Conservation (phyloP, 495 filamentous ascomycete genomes). For the Neurospora sp. region DNA sequence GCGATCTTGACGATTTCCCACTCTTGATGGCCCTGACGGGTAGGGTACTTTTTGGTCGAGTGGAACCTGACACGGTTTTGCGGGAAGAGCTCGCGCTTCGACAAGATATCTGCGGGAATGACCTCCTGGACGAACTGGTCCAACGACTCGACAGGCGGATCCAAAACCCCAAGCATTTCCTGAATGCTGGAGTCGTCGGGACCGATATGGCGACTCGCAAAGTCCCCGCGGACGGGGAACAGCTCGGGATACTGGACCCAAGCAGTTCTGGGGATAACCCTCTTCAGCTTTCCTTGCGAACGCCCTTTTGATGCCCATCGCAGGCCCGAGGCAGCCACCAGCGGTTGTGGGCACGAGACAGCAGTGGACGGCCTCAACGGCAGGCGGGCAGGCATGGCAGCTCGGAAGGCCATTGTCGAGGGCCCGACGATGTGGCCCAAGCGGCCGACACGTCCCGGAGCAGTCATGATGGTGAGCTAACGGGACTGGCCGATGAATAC, state of each 20-base stretch:
- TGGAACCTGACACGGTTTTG: slow-evolving; percentile 10
- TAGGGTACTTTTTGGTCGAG: neutral
- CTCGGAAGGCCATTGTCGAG: slow-evolving; percentile 8
- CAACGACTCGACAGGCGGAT: slow-evolving; percentile 61
- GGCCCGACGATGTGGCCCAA: slow-evolving; percentile 14
- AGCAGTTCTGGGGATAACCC: neutral
- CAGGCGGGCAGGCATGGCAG: neutral
- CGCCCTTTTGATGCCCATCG: neutral
- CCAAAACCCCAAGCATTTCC: slow-evolving; percentile 73
- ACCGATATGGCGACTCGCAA: slow-evolving; percentile 86
- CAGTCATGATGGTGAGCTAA: slow-evolving; percentile 8
- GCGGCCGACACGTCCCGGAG: slow-evolving; percentile 15
- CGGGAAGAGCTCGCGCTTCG: slow-evolving; percentile 37
- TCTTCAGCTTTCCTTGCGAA: neutral
- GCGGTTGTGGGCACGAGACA: neutral
- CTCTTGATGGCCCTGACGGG: slow-evolving; percentile 22
- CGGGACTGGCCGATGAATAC: neutral
- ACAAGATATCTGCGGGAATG: slow-evolving; percentile 74
- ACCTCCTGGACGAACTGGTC: slow-evolving; percentile 89
- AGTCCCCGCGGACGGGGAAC: slow-evolving; percentile 43
- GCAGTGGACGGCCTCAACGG: neutral
- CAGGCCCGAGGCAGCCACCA: neutral
- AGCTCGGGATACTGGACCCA: slow-evolving; percentile 7
- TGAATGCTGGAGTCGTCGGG: slow-evolving; percentile 61
- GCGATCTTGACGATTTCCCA: slow-evolving; percentile 30